Percentiles rank a stretch among this genome's conserved stretches.
phyloP scores from a whole-genome alignment of 768 basidiomycete species.

The Podaxis sp. region DNA sequence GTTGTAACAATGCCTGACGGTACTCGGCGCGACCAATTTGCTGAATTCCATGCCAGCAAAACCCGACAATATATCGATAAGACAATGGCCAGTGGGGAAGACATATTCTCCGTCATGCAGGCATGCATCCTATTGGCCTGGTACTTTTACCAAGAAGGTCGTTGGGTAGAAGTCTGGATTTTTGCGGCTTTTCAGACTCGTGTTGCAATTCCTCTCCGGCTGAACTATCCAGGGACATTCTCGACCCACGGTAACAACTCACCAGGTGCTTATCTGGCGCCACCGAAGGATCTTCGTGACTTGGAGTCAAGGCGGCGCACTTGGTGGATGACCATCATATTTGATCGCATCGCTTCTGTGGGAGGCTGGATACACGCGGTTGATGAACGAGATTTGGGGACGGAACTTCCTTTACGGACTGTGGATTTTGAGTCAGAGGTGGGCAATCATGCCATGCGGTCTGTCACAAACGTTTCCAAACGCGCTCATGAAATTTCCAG shows the following conservation, averaged over 20 bases:
- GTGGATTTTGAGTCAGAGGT: conserved; percentile 79
- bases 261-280: conserved; percentile 78
- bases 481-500: conserved; percentile 31
- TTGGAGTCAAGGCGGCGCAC: conserved; percentile 77
- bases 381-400: conserved; percentile 81
- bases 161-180: conserved; percentile 91
- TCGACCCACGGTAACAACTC: conserved; percentile 63
- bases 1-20: conserved; percentile 70
- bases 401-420: conserved; percentile 74
- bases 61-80: conserved; percentile 86
- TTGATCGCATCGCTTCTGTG: conserved; percentile 78
- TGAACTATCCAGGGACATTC: conserved; percentile 86
- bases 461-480: background rate
- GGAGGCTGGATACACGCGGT: conserved; percentile 88
- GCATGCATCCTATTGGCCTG: conserved; percentile 84
- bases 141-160: conserved; percentile 90
- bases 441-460: conserved; percentile 18
- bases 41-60: conserved; percentile 84
- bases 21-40: conserved; percentile 78
- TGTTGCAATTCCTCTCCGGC: conserved; percentile 75
- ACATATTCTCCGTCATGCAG: conserved; percentile 85
- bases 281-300: conserved; percentile 73
- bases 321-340: conserved; percentile 91
- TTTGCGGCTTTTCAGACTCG: conserved; percentile 85
- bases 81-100: conserved; percentile 86